These are phyloP conservation scores for Macrolepiota albuminosa DNA, from an alignment of 768 basidiomycete species.

Conservation along the genomic window DNA sequence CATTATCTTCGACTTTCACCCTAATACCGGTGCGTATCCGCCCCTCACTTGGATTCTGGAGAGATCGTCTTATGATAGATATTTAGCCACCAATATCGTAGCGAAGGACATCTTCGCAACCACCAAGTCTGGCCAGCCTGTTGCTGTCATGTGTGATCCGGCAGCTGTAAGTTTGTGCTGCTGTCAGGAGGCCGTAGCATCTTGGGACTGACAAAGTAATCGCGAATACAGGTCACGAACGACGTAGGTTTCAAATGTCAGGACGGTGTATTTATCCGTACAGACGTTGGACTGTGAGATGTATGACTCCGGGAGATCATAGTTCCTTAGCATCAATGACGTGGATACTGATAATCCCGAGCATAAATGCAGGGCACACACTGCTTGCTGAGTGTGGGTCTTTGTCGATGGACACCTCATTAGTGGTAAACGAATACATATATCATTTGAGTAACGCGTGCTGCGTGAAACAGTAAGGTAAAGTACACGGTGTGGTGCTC, in stretches of 20 bases:
- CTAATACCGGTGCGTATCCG: slow-evolving; percentile 39
- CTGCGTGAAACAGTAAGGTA: slow-evolving; percentile 11
- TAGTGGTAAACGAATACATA: background rate
- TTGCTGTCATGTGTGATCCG: slow-evolving; percentile 52
- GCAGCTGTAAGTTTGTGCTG: slow-evolving; percentile 31
- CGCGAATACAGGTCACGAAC: slow-evolving; percentile 29
- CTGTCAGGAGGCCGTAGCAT: background rate
- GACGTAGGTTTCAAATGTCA: slow-evolving; percentile 48
- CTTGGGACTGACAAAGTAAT: background rate
- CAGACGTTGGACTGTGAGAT: slow-evolving; percentile 23
- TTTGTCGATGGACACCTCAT: background rate
- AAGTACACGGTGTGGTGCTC: slow-evolving; percentile 10
- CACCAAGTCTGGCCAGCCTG: slow-evolving; percentile 39
- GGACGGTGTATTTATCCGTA: slow-evolving; percentile 41
- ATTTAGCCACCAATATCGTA: slow-evolving; percentile 43
- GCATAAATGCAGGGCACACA: too few species aligned
- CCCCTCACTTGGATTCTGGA: background rate
- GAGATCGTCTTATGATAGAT: background rate
- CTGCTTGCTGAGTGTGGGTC: background rate
- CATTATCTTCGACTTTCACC: slow-evolving; percentile 53
- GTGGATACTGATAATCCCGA: too few species aligned
- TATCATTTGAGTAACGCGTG: slow-evolving; percentile 6
- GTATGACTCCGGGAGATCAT: background rate
- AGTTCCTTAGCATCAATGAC: background rate
- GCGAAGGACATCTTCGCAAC: slow-evolving; percentile 42